Conservation (phyloP, 768 basidiomycete species). For the Russula lepida region DNA sequence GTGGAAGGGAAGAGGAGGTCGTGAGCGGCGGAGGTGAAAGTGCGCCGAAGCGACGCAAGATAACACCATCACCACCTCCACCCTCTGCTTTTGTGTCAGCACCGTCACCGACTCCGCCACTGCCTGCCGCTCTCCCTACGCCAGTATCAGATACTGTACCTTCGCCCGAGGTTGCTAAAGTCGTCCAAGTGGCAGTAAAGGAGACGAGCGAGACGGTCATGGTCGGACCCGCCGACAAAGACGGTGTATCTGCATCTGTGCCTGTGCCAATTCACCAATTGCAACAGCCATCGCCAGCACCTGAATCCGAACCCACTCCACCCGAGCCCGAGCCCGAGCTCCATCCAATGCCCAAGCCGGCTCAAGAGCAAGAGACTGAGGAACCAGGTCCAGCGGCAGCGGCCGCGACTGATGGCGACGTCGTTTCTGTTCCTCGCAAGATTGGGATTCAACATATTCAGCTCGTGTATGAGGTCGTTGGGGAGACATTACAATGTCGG, state of each 20-base stretch:
- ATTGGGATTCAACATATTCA: constrained; percentile 18
- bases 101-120: background rate
- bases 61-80: background rate
- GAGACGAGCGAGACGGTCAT: background rate
- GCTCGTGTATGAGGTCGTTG: constrained; percentile 10
- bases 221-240: background rate
- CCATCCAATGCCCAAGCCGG: background rate
- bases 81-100: background rate
- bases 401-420: background rate
- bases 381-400: background rate
- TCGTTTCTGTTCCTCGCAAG: background rate
- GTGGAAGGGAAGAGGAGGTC: background rate
- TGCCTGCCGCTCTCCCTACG: background rate
- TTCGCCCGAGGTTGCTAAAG: background rate
- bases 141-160: background rate
- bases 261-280: background rate
- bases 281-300: background rate
- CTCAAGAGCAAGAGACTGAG: background rate
- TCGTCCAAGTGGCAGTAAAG: background rate
- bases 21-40: background rate
- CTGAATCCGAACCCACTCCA: background rate
- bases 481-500: constrained; percentile 9
- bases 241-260: background rate
- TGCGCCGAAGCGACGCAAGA: constrained; percentile 4
- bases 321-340: background rate